Base-by-base conservation (phyloP, 202 grass and related monocot genomes). In the Panicum hallii region DNA sequence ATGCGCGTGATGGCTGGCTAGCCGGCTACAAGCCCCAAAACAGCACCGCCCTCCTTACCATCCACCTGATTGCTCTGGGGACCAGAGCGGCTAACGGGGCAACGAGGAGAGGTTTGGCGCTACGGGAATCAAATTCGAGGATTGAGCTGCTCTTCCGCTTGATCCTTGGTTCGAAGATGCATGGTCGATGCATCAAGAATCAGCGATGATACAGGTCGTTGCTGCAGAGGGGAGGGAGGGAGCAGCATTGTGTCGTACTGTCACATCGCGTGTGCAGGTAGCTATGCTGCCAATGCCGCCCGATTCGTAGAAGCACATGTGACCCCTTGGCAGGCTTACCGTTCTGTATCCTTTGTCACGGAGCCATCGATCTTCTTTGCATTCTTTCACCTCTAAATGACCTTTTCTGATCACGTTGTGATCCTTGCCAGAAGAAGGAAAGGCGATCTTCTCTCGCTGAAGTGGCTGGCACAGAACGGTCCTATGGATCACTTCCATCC, bases 351-450 rank as follows among this genome's bases (percentile, higher is more conserved):
- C 8, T 46, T 43, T 61, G 41, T 63, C n/a, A 78, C 0, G 42
- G 14, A 63, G 10, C 9, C 6, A 22, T 49, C 23, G 2, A 55
- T 36, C 48, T 43, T 47, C 4, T n/a, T 70, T 43, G 42, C 3
- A 34, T 13, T 20, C 1, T 22, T 58, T 26, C 26, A 26, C 26
- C 26, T 26, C 26, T 26, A 26, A 26, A 26, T 23, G 38, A 53
- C 22, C 15, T 69, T 62, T 34, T 45, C 45, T 80, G 7, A 70
- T 42, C 76, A 80, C 68, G 1, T 55, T 43, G 6, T 2, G 28
- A 54, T 53, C 44, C 41, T 43, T 81, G 7, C 12, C 82, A 85
- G 77, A n/a, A n/a, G n/a, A n/a, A n/a, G n/a, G n/a, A 15, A 13
- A 30, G 22, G 2, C 20, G 7, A 30, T 26, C 38, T 19, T 52